Percentiles rank a stretch among this genome's conserved stretches.
Evolutionary conservation across 1,284 basidiomycete genomes (phyloP).

Genomic region (Sporisorium exsertum): DNA sequence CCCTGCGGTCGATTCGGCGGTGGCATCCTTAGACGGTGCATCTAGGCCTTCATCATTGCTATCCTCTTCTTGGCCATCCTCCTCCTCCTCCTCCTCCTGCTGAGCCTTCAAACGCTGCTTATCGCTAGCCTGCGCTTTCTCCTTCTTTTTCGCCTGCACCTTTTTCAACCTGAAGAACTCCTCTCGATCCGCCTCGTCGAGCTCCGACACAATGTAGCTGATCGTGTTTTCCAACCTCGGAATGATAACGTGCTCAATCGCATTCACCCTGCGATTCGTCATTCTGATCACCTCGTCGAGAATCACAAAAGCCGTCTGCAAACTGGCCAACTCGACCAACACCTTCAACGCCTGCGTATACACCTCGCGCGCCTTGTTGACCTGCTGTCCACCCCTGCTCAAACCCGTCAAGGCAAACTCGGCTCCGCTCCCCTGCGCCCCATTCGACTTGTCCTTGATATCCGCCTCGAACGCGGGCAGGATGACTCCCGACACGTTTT

Average conservation of each 20-base stretch:
- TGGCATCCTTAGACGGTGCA: slow-evolving; percentile 3
- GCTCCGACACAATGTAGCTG: slow-evolving; percentile 68
- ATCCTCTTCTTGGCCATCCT: background rate
- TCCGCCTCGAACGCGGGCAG: slow-evolving; percentile 83
- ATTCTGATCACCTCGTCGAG: slow-evolving; percentile 98
- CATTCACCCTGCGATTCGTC: slow-evolving; percentile 97
- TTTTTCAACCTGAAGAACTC: slow-evolving; percentile 69
- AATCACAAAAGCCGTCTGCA: slow-evolving; percentile 94
- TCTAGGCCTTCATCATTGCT: background rate
- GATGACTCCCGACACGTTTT: slow-evolving; percentile 98
- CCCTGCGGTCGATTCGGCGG: background rate
- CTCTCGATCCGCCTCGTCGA: slow-evolving; percentile 68
- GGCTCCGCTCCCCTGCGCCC: slow-evolving; percentile 18
- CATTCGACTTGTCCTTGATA: slow-evolving; percentile 36
- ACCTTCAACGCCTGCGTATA: slow-evolving; percentile 98
- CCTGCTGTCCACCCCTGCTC: slow-evolving; percentile 95
- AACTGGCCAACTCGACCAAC: slow-evolving; percentile 93
- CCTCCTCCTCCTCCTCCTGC: slow-evolving; percentile 10
- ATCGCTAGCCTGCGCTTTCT: slow-evolving; percentile 48
- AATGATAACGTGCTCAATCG: slow-evolving; percentile 97
- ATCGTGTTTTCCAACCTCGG: slow-evolving; percentile 96
- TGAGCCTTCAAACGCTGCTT: slow-evolving; percentile 17
- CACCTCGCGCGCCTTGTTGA: slow-evolving; percentile 90
- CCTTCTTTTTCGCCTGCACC: slow-evolving; percentile 66
- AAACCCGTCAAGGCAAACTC: slow-evolving; percentile 99